Percentiles rank a stretch among this genome's conserved stretches.
These are phyloP conservation scores for Leucosporidium creatinivorum DNA, from an alignment of 768 basidiomycete genomes.

Conservation along the genomic window DNA sequence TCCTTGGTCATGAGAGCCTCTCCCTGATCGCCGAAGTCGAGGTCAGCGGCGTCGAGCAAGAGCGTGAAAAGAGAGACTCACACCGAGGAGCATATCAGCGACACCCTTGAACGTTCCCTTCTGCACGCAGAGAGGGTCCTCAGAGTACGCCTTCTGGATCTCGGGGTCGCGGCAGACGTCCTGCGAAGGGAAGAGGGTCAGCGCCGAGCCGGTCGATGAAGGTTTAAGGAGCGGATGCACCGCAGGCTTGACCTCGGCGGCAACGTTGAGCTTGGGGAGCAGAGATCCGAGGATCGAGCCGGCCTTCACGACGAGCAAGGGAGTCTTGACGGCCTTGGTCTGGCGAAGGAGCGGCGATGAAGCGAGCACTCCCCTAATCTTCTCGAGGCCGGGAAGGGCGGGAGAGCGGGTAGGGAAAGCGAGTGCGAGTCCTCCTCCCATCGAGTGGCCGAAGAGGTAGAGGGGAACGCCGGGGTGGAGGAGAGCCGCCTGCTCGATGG, in stretches of 20 bases:
- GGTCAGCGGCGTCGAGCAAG: not conserved
- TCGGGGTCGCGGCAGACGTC: conserved; percentile 24
- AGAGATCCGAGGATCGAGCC: conserved; percentile 24
- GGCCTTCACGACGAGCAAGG: conserved; percentile 1
- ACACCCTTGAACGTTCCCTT: conserved; percentile 27
- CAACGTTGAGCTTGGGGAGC: not conserved
- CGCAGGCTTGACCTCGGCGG: conserved; percentile 22
- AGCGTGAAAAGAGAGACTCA: not conserved
- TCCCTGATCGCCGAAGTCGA: conserved; percentile 15
- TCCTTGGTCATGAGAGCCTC: conserved; percentile 7
- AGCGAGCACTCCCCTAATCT: conserved; percentile 18
- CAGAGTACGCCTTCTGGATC: conserved; percentile 19
- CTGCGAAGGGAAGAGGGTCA: not conserved
- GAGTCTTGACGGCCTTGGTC: conserved; percentile 8
- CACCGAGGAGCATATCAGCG: conserved; percentile 30
- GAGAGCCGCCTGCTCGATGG: conserved; percentile 13
- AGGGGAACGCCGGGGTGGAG: conserved; percentile 4
- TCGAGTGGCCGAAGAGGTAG: conserved; percentile 25
- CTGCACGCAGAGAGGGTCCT: conserved; percentile 34
- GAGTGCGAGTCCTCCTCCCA: conserved; percentile 30
- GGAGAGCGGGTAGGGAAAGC: conserved; percentile 19
- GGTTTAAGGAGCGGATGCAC: too few relatives aligned
- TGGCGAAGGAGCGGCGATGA: conserved; percentile 24
- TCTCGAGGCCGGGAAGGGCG: not conserved
- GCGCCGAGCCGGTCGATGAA: too few relatives aligned